phyloP scores from a whole-genome alignment of 1,284 basidiomycete species.

The Leccinum proximum region DNA sequence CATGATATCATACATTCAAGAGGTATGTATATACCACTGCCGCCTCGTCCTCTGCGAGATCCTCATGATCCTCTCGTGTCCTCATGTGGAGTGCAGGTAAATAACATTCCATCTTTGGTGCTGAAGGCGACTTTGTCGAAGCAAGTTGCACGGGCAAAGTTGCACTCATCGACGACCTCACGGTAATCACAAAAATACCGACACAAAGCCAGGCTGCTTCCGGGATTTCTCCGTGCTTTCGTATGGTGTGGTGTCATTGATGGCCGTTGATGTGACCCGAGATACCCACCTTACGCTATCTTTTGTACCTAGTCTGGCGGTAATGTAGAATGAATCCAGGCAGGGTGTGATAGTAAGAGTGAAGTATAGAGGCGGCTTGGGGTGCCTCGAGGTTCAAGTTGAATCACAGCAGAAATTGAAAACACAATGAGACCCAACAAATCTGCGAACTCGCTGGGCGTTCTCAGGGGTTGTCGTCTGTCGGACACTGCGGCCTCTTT shows the following conservation, averaged over 20 bases:
- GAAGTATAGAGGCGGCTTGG: conserved; percentile 1
- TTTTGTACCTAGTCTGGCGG: conserved; percentile 12
- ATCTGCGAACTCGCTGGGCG: not conserved
- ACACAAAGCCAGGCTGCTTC: too few species aligned
- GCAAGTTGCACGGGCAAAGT: too few species aligned
- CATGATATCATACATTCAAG: too few species aligned
- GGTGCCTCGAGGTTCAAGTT: not conserved
- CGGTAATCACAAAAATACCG: too few species aligned
- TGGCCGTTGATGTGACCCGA: not conserved
- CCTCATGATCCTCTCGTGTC: too few species aligned
- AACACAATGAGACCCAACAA: conserved; percentile 4
- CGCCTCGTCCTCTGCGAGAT: too few species aligned
- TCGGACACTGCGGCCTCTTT: conserved; percentile 3
- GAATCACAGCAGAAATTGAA: not conserved
- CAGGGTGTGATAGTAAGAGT: not conserved
- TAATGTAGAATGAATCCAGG: conserved; percentile 12
- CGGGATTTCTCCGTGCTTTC: not conserved
- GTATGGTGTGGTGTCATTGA: not conserved
- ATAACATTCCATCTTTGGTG: too few species aligned
- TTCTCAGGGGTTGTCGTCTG: conserved; percentile 15
- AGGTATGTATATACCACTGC: too few species aligned
- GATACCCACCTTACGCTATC: conserved; percentile 5
- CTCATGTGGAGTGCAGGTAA: too few species aligned
- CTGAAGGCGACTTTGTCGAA: too few species aligned
- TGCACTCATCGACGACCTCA: too few species aligned